These are phyloP conservation scores for Aspergillus clavatus DNA, from an alignment of 2,329 filamentous ascomycete species.

Conservation along the genomic window DNA sequence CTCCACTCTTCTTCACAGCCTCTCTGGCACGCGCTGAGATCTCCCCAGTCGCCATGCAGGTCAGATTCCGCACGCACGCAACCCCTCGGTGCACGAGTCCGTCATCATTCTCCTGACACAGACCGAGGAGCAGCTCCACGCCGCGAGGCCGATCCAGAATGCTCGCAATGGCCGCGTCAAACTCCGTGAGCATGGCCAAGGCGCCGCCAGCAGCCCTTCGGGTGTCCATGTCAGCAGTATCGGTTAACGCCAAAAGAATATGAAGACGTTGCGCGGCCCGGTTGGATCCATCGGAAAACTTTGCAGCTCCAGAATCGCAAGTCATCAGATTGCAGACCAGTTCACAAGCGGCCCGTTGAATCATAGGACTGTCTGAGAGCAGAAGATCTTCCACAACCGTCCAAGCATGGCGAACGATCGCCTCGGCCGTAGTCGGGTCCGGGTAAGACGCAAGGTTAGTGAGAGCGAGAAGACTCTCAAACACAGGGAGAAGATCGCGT, in stretches of 20 bases:
- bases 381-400: constrained; percentile 75
- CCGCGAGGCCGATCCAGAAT: constrained; percentile 68
- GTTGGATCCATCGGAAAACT: constrained; percentile 51
- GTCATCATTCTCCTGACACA: constrained; percentile 66
- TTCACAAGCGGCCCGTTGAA: constrained; percentile 81
- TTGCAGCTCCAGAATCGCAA: constrained; percentile 41
- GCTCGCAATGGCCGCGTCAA: constrained; percentile 66
- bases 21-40: constrained; percentile 57
- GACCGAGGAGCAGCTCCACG: constrained; percentile 68
- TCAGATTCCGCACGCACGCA: constrained; percentile 69
- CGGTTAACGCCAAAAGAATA: constrained; percentile 79
- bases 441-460: constrained; percentile 79
- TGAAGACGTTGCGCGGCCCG: constrained; percentile 71
- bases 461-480: constrained; percentile 84
- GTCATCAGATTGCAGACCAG: constrained; percentile 78
- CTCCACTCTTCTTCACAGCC: constrained; percentile 58
- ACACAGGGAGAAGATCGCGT: constrained; percentile 78
- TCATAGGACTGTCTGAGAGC: constrained; percentile 66
- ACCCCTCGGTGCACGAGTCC: constrained; percentile 60
- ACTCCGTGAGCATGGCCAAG: constrained; percentile 75
- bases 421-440: constrained; percentile 51
- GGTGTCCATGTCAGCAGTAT: constrained; percentile 75
- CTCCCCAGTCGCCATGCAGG: constrained; percentile 58
- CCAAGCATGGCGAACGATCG: constrained; percentile 72
- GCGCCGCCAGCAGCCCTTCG: constrained; percentile 82